Percentiles rank a stretch among this genome's conserved stretches.
Conservation (phyloP, 306 rosid genomes). For the Citrullus colocynthis region DNA sequence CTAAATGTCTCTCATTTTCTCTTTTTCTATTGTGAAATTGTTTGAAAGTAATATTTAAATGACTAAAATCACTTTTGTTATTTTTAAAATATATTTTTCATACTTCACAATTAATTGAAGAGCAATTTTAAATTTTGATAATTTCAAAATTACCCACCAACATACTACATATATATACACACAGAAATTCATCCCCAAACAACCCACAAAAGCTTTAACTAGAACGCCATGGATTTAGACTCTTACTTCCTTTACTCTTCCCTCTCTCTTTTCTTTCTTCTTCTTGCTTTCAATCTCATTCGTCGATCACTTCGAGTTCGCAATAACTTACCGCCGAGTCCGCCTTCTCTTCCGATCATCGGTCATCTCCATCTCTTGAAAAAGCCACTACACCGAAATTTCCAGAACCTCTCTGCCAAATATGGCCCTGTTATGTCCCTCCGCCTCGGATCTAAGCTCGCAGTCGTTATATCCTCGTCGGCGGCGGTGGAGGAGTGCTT, state of each 20-base stretch:
- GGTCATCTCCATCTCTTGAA: slow-evolving; percentile 48
- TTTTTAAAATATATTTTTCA: too few species aligned
- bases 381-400: slow-evolving; percentile 21
- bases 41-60: too few species aligned
- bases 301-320: not conserved
- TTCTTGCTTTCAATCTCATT: slow-evolving; percentile 15
- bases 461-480: slow-evolving; percentile 35
- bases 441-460: slow-evolving; percentile 19
- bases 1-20: too few species aligned
- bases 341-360: slow-evolving; percentile 37
- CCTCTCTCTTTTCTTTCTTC: slow-evolving; percentile 1
- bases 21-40: too few species aligned
- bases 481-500: slow-evolving; percentile 46
- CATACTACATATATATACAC: too few species aligned
- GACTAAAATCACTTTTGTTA: too few species aligned
- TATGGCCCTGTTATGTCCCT: slow-evolving; percentile 29
- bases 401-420: slow-evolving; percentile 22
- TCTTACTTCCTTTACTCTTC: not conserved
- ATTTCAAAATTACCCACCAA: too few species aligned
- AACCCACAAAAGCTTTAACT: too few species aligned
- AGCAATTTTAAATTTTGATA: too few species aligned
- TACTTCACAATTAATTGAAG: too few species aligned
- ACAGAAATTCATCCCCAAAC: too few species aligned
- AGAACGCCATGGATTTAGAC: too few species aligned
- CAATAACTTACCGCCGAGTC: slow-evolving; percentile 38